These are phyloP conservation scores for Pestalotiopsis sp. DNA, from an alignment of 2,329 filamentous ascomycete genomes.

Conservation along the genomic window DNA sequence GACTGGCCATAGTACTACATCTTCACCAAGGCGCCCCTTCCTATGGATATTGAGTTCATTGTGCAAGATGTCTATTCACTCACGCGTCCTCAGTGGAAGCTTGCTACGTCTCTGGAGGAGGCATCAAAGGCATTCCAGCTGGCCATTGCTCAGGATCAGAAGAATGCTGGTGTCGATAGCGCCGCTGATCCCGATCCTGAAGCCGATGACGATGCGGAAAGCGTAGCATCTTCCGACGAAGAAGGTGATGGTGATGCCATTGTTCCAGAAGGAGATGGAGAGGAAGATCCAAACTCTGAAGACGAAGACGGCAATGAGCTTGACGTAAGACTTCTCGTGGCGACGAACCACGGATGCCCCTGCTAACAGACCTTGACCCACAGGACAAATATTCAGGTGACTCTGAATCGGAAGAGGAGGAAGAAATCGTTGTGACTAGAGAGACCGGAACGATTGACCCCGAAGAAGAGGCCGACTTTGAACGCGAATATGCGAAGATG, in stretches of 20 bases:
- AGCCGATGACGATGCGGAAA: conserved; percentile 57
- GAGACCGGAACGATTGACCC: conserved; percentile 89
- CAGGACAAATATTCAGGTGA: conserved; percentile 49
- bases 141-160: conserved; percentile 88
- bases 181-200: conserved; percentile 45
- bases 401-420: conserved; percentile 76
- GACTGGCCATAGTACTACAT: conserved; percentile 76
- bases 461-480: conserved; percentile 94
- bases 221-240: conserved; percentile 74
- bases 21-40: conserved; percentile 81
- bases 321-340: conserved; percentile 43
- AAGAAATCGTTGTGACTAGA: conserved; percentile 87
- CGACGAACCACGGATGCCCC: conserved; percentile 7
- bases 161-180: conserved; percentile 72
- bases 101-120: conserved; percentile 78
- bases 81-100: conserved; percentile 89
- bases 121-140: conserved; percentile 81
- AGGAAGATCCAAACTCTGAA: conserved; percentile 57
- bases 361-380: conserved; percentile 47
- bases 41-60: conserved; percentile 97
- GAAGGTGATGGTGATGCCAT: conserved; percentile 63
- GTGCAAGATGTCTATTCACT: conserved; percentile 88
- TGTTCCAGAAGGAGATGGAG: conserved; percentile 62
- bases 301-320: conserved; percentile 54
- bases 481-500: conserved; percentile 96